Percentiles rank a stretch among this genome's conserved stretches.
Conservation (phyloP, 1,284 basidiomycete genomes). For the Sanghuangporus weigelae region DNA sequence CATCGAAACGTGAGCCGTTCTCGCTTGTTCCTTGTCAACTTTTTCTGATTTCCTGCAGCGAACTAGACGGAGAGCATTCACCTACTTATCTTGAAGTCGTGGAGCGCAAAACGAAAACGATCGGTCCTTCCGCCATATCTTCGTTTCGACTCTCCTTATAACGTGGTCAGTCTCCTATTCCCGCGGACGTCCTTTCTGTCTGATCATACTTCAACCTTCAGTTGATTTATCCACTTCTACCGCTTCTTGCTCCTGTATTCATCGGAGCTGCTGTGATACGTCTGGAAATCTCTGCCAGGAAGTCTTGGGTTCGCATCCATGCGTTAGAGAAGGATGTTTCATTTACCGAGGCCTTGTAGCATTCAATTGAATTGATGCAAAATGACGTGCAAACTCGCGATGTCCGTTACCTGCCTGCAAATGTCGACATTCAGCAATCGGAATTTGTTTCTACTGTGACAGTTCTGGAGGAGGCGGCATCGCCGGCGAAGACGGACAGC, state of each 20-base stretch:
- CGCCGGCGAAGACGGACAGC: constrained; percentile 8
- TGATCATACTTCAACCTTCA: too few species aligned
- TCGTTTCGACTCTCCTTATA: too few species aligned
- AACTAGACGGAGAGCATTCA: constrained; percentile 23
- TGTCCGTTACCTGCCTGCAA: not conserved
- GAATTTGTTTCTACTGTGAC: not conserved
- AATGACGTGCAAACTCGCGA: not conserved
- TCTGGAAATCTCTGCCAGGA: not conserved
- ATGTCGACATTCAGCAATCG: not conserved
- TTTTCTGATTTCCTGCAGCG: constrained; percentile 13
- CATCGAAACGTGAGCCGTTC: constrained; percentile 49
- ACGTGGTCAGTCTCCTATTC: too few species aligned
- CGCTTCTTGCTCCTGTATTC: not conserved
- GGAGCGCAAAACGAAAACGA: not conserved
- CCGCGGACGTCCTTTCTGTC: too few species aligned
- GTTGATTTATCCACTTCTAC: too few species aligned
- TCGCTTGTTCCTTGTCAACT: not conserved
- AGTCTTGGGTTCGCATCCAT: not conserved
- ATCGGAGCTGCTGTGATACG: not conserved
- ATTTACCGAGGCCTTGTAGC: not conserved
- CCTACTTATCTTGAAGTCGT: constrained; percentile 22
- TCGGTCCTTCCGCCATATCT: too few species aligned
- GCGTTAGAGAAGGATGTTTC: not conserved
- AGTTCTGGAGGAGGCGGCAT: not conserved
- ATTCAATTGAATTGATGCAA: not conserved